phyloP scores from a whole-genome alignment of 2,329 filamentous ascomycete genomes.

The Sclerotinia nivalis region DNA sequence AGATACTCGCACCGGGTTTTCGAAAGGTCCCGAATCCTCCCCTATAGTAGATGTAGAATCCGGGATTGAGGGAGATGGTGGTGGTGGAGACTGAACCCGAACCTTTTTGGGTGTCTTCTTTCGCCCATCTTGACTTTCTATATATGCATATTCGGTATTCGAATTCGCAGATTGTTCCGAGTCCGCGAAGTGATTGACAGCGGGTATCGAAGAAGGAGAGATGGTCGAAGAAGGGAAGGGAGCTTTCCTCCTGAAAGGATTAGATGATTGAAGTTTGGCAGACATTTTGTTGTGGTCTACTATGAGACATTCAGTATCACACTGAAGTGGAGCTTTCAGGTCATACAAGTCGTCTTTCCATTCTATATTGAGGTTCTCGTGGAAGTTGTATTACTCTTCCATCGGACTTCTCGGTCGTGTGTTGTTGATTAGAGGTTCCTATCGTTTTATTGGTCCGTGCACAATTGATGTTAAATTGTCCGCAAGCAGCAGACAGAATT shows the following conservation, averaged over 20 bases:
- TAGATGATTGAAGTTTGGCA: slow-evolving; percentile 39
- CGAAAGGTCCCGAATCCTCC: slow-evolving; percentile 30
- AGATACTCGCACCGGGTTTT: slow-evolving; percentile 38
- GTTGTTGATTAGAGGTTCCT: slow-evolving; percentile 13
- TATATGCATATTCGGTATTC: slow-evolving; percentile 25
- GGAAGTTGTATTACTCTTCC: slow-evolving; percentile 13
- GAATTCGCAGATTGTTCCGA: slow-evolving; percentile 21
- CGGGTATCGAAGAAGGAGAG: slow-evolving; percentile 25
- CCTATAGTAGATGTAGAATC: slow-evolving; percentile 48
- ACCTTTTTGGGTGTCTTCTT: slow-evolving; percentile 57
- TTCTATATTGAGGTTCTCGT: slow-evolving; percentile 10
- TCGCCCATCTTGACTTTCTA: slow-evolving; percentile 24
- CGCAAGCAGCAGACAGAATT: background rate
- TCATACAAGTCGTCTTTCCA: slow-evolving; percentile 21
- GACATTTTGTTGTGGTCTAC: slow-evolving; percentile 33
- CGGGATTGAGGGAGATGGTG: slow-evolving; percentile 51
- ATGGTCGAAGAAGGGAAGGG: slow-evolving; percentile 22
- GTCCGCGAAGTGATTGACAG: slow-evolving; percentile 26
- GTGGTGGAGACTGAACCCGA: slow-evolving; percentile 64
- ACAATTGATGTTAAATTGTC: background rate
- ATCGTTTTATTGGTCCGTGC: slow-evolving; percentile 12
- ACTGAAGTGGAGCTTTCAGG: slow-evolving; percentile 19
- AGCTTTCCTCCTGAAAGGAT: slow-evolving; percentile 41
- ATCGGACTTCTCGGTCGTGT: slow-evolving; percentile 24
- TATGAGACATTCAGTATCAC: slow-evolving; percentile 26